These are phyloP conservation scores for Leonotis leonurus DNA, from an alignment of 257 asterid genomes.

Conservation along the genomic window DNA sequence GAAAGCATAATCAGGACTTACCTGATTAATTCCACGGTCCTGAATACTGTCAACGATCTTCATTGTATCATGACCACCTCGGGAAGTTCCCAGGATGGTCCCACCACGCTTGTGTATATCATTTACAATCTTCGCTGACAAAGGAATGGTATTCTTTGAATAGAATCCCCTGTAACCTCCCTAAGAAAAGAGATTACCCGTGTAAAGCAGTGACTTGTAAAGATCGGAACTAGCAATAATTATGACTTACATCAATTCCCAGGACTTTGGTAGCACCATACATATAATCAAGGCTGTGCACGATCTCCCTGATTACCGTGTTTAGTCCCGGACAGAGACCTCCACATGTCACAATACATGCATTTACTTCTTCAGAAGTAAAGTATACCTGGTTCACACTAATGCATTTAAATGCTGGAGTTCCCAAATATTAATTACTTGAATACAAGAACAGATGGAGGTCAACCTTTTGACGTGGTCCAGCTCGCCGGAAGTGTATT, in stretches of 20 bases:
- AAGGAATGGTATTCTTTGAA: constrained; percentile 39
- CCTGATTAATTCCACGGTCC: constrained; percentile 96
- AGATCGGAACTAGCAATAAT: constrained; percentile 1
- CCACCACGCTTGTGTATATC: constrained; percentile 98
- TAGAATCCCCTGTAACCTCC: constrained; percentile 57
- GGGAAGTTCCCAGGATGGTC: constrained; percentile 83
- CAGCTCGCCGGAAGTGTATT: constrained; percentile 52
- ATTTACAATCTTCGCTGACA: constrained; percentile 53
- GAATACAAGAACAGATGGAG: constrained; percentile 1
- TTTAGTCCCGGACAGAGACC: constrained; percentile 71
- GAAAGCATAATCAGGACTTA: constrained; percentile 13
- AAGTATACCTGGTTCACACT: constrained; percentile 42
- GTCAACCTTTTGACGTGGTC: constrained; percentile 47
- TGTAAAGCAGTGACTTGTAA: constrained; percentile 8
- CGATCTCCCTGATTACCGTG: constrained; percentile 74
- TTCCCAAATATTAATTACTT: constrained; percentile 11
- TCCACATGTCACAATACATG: constrained; percentile 74
- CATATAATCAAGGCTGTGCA: constrained; percentile 56
- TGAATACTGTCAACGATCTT: constrained; percentile 93
- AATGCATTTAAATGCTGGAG: constrained; percentile 13
- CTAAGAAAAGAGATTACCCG: constrained; percentile 25
- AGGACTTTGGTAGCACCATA: constrained; percentile 51
- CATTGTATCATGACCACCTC: constrained; percentile 86
- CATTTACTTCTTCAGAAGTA: constrained; percentile 49
- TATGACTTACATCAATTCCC: constrained; percentile 52